phyloP scores from a whole-genome alignment of 352 stramenopile genomes.

The Phytophthora quininea region DNA sequence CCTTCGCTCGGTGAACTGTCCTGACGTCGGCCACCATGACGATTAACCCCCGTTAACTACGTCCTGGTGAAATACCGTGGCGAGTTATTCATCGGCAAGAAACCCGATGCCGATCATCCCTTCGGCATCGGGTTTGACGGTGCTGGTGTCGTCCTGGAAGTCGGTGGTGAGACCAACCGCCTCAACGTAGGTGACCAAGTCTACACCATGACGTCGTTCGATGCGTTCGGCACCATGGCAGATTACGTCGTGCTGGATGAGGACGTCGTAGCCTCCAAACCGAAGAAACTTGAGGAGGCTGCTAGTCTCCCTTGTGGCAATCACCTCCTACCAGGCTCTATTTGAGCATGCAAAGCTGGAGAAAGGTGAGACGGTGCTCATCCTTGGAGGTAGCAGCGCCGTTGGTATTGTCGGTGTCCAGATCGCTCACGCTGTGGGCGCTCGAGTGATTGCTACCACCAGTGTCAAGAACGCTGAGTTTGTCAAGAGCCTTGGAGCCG shows the following conservation, averaged over 20 bases:
- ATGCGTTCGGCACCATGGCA: conserved; percentile 21
- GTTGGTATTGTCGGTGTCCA: conserved; percentile 41
- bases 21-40: not conserved
- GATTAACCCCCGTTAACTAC: conserved; percentile 18
- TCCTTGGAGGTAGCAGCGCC: conserved; percentile 37
- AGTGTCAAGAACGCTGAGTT: conserved; percentile 33
- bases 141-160: conserved; percentile 16
- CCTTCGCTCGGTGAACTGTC: not conserved
- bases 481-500: conserved; percentile 29
- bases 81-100: not conserved
- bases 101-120: conserved; percentile 5
- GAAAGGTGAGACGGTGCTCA: conserved; percentile 38
- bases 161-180: not conserved
- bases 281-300: conserved; percentile 39
- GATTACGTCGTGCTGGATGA: conserved; percentile 38
- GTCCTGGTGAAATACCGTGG: conserved; percentile 11
- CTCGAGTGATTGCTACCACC: conserved; percentile 30
- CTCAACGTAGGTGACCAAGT: conserved; percentile 18
- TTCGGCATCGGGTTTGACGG: conserved; percentile 15
- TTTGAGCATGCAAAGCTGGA: conserved; percentile 32
- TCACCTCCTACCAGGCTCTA: conserved; percentile 44
- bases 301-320: conserved; percentile 24
- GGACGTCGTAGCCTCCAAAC: conserved; percentile 45
- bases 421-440: conserved; percentile 35
- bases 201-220: conserved; percentile 8